These are phyloP conservation scores for Claviceps pazoutovae DNA, from an alignment of 2,329 filamentous ascomycete genomes.

Conservation along the genomic window DNA sequence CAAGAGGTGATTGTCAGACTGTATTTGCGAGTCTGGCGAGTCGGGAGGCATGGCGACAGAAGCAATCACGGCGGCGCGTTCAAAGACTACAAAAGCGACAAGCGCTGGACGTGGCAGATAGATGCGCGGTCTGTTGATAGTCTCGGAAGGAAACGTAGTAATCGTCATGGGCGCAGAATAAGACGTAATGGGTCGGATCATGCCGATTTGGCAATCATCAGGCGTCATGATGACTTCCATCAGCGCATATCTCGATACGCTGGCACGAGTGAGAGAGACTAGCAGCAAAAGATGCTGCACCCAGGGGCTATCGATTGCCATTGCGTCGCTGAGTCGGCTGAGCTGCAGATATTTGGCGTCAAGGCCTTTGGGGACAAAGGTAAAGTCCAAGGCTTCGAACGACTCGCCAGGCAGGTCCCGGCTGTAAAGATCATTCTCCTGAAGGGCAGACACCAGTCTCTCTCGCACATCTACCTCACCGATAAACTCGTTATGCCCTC, in stretches of 20 bases:
- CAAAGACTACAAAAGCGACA: slow-evolving; percentile 71
- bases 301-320: slow-evolving; percentile 34
- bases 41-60: slow-evolving; percentile 56
- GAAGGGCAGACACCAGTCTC: slow-evolving; percentile 47
- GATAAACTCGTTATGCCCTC: slow-evolving; percentile 64
- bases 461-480: slow-evolving; percentile 58
- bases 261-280: slow-evolving; percentile 38
- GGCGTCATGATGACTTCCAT: slow-evolving; percentile 54
- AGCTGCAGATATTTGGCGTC: slow-evolving; percentile 36
- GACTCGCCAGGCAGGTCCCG: slow-evolving; percentile 39
- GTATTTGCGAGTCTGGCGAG: slow-evolving; percentile 63
- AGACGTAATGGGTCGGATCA: slow-evolving; percentile 53
- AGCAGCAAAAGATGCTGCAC: slow-evolving; percentile 49
- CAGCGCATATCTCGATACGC: slow-evolving; percentile 53
- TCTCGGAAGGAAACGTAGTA: slow-evolving; percentile 22
- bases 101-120: slow-evolving; percentile 67
- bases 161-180: slow-evolving; percentile 42
- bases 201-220: slow-evolving; percentile 41
- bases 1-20: slow-evolving; percentile 48
- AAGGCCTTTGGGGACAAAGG: slow-evolving; percentile 45
- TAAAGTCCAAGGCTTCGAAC: slow-evolving; percentile 68
- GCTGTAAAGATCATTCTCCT: slow-evolving; percentile 35
- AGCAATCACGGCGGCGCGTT: slow-evolving; percentile 61
- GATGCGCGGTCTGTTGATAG: slow-evolving; percentile 42
- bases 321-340: slow-evolving; percentile 36